Evolutionary conservation across 1,284 basidiomycete species (phyloP).

Genomic region (Boletus smithii): DNA sequence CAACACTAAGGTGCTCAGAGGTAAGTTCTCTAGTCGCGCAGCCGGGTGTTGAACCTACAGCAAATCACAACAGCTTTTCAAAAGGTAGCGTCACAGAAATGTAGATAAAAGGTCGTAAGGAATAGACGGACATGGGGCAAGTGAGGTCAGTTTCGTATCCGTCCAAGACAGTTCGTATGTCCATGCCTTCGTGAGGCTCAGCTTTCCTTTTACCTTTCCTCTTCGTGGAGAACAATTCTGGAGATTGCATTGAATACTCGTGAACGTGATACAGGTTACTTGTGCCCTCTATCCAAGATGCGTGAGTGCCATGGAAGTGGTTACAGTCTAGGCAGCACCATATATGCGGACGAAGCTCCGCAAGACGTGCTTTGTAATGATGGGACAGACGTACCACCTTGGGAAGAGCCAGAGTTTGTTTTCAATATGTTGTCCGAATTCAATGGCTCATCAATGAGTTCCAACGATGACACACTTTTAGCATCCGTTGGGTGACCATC

Average conservation of each 20-base stretch:
- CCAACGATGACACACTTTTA: constrained; percentile 7
- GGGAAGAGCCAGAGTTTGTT: not conserved
- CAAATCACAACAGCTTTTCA: constrained; percentile 51
- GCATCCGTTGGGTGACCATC: constrained; percentile 1
- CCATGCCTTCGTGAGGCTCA: constrained; percentile 7
- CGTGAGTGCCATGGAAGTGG: constrained; percentile 7
- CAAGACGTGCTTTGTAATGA: not conserved
- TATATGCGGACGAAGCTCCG: not conserved
- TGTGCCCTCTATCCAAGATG: constrained; percentile 3
- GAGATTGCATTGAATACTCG: not conserved
- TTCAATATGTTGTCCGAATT: constrained; percentile 1
- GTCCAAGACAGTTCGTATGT: constrained; percentile 30
- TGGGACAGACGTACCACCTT: constrained; percentile 19
- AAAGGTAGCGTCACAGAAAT: constrained; percentile 5
- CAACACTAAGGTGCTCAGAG: constrained; percentile 37
- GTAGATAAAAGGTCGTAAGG: not conserved
- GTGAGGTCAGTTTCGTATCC: constrained; percentile 50
- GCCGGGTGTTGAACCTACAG: constrained; percentile 38
- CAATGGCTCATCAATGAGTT: not conserved
- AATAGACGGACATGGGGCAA: constrained; percentile 51
- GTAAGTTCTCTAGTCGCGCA: constrained; percentile 3
- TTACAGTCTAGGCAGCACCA: not conserved
- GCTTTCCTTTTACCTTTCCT: constrained; percentile 30
- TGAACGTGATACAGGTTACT: not conserved
- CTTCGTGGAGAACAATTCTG: constrained; percentile 1